Evolutionary conservation across 139 green algal genomes (phyloP).

Genomic region (Astrephomene gubernaculifera): DNA sequence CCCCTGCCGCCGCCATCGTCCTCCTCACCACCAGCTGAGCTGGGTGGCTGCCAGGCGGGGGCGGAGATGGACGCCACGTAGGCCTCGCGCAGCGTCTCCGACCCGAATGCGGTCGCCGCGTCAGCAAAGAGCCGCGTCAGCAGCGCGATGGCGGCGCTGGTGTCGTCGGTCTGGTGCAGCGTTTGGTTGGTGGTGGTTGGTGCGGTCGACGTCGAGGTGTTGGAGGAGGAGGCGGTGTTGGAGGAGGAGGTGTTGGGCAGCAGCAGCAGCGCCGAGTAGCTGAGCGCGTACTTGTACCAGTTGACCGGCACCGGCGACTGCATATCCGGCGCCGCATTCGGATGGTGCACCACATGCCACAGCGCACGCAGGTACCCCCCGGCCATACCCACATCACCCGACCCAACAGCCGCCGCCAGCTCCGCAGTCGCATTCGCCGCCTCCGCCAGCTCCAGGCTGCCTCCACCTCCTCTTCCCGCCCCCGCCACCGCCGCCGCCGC

Average conservation of each 20-base stretch:
- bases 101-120: too few species aligned
- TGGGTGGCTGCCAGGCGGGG: background rate
- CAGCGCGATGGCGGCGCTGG: background rate
- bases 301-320: background rate
- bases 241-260: background rate
- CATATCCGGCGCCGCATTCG: background rate
- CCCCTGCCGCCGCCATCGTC: background rate
- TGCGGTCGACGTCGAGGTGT: background rate
- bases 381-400: background rate
- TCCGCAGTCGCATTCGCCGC: background rate
- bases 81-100: background rate
- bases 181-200: background rate
- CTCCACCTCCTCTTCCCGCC: background rate
- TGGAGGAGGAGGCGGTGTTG: background rate
- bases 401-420: background rate
- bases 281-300: conserved; percentile 1
- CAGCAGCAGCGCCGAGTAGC: background rate
- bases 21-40: background rate
- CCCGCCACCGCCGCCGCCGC: background rate
- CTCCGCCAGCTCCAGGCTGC: background rate
- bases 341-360: conserved; percentile 1
- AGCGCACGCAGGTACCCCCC: background rate
- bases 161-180: background rate
- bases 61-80: background rate
- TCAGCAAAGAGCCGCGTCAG: background rate